Base-by-base conservation (phyloP, 768 basidiomycete genomes). In the Pleurotus cornucopiae region DNA sequence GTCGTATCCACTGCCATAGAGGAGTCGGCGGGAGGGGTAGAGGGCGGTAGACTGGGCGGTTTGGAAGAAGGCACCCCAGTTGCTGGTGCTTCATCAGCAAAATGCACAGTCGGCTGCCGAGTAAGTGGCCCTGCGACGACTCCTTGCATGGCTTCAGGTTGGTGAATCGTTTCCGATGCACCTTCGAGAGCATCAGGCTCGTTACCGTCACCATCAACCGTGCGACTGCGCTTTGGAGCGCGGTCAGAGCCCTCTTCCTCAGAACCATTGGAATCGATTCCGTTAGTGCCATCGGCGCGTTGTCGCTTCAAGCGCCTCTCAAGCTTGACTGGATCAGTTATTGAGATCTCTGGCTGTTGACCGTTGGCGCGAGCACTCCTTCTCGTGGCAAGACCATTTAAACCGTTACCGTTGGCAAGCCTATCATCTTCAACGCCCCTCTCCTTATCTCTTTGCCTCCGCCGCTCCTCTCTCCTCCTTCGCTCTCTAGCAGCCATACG, bases 401-500 rank as follows among this genome's bases (percentile, higher is more conserved):
- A 55, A 54, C 63, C 63, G 58, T 69, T 60, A 60, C 71, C 61
- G 60, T 66, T 49, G 56, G 55, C 53, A n/a, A 61, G 66, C 38
- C 64, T 67, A 4, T 57, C 68, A 18, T 63, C 60, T 63, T 73
- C 66, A 43, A 67, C 16, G 16, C 21, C 68, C 55, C 69, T 70
- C 37, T 71, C 74, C 53, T 73, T 69, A 49, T 76, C 85, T 39
- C 76, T 80, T 34, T 75, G 73, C 63, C 84, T 81, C 67, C 76
- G 76, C 51, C 76, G 65, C 58, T 83, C 85, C 6, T 81, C 80
- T 57, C 83, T 69, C 62, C 89, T 76, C 71, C 85, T 81, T 57
- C 84, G 73, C 66, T 95, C 90, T 51, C 86, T 76, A 39, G 70
- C 78, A 12, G 91, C 89, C 90, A 95, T 94, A 60, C 90, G 78